Conservation (phyloP, 192 early-diverging fungal genomes). For the Coemansia sp. region DNA sequence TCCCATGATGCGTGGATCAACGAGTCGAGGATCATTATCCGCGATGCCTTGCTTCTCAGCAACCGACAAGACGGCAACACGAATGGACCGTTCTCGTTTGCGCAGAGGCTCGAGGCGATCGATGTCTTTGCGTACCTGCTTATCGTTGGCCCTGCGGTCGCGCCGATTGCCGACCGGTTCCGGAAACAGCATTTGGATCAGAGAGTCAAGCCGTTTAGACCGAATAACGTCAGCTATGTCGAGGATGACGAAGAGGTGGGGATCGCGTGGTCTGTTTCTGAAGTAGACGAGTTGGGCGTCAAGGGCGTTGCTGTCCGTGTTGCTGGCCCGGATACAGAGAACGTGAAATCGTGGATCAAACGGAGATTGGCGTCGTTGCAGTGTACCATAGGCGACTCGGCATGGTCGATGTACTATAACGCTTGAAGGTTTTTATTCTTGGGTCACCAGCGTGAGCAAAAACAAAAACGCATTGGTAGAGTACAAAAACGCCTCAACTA, state of each 20-base stretch:
- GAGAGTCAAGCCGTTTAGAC: constrained; percentile 30
- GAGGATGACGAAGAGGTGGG: not conserved
- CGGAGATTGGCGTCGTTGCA: constrained; percentile 10
- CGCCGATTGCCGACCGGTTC: constrained; percentile 13
- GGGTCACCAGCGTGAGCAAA: too few species aligned
- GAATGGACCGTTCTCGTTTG: not conserved
- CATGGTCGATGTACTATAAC: constrained; percentile 52
- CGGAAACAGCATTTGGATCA: constrained; percentile 21
- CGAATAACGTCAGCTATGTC: not conserved
- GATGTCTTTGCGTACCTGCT: constrained; percentile 47
- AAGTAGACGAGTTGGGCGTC: constrained; percentile 20
- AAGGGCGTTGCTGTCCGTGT: constrained; percentile 40
- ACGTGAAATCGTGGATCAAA: constrained; percentile 39
- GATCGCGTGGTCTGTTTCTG: constrained; percentile 50
- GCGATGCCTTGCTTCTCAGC: constrained; percentile 41
- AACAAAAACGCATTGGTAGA: too few species aligned
- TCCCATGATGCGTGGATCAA: constrained; percentile 5
- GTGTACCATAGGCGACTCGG: constrained; percentile 33
- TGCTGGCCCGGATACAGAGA: constrained; percentile 30
- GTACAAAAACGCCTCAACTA: too few species aligned
- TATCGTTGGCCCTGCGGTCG: constrained; percentile 27
- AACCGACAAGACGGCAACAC: not conserved
- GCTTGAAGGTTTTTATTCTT: not conserved
- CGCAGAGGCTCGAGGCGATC: not conserved
- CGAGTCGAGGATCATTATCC: constrained; percentile 11